Evolutionary conservation across 164 flowering plant genomes (phyloP).

Genomic region (Magnolia changhungtana): DNA sequence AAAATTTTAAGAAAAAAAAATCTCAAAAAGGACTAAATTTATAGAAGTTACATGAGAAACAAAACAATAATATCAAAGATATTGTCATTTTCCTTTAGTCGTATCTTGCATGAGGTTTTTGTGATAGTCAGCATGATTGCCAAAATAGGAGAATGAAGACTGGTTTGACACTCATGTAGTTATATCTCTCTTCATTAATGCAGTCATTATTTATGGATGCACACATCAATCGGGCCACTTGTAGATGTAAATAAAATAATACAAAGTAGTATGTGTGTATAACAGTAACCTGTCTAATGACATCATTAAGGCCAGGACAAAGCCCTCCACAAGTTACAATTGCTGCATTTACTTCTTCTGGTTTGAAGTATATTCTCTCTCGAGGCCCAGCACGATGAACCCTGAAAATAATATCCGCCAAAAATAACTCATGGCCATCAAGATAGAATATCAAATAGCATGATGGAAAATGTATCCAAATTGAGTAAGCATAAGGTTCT

Average conservation of each 20-base stretch:
- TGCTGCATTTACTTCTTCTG: constrained; percentile 89
- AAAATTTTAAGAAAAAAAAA: too few relatives aligned
- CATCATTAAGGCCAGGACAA: constrained; percentile 93
- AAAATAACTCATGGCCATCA: too few relatives aligned
- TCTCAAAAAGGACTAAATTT: too few relatives aligned
- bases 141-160: background rate
- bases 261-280: background rate
- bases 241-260: background rate
- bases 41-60: too few relatives aligned
- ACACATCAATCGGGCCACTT: background rate
- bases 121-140: too few relatives aligned
- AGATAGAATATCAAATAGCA: too few relatives aligned
- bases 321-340: constrained; percentile 94
- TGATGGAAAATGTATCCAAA: too few relatives aligned
- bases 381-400: constrained; percentile 94
- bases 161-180: background rate
- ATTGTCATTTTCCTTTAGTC: too few relatives aligned
- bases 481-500: too few relatives aligned
- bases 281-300: constrained; percentile 71
- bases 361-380: constrained; percentile 74
- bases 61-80: too few relatives aligned
- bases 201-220: background rate
- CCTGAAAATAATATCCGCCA: constrained; percentile 29
- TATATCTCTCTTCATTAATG: background rate
- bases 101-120: too few relatives aligned